Evolutionary conservation across 2,329 filamentous ascomycete species (phyloP).

Genomic region (Xylariomycetidae sp.): DNA sequence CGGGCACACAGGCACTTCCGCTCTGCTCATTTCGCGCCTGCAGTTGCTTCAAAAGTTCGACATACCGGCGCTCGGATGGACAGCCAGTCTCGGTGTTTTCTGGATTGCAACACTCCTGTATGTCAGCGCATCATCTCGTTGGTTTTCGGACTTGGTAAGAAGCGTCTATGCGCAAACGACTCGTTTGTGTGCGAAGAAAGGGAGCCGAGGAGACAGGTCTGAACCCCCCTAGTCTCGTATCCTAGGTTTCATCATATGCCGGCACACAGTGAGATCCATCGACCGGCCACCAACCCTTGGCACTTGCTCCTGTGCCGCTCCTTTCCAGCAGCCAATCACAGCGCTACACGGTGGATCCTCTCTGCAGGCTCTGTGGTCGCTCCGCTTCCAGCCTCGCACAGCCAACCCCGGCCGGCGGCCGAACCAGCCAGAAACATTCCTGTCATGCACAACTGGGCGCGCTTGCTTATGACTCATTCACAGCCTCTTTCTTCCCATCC

Average conservation of each 20-base stretch:
- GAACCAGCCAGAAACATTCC: too few relatives aligned
- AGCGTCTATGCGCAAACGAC: too few relatives aligned
- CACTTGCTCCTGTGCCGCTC: not conserved
- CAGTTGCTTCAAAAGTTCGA: too few relatives aligned
- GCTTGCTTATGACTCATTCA: constrained; percentile 22
- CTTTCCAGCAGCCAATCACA: too few relatives aligned
- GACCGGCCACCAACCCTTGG: constrained; percentile 3
- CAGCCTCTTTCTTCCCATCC: constrained; percentile 10
- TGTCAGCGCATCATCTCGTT: constrained; percentile 28
- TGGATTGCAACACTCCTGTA: constrained; percentile 20
- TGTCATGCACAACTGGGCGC: constrained; percentile 14
- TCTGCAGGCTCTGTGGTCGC: too few relatives aligned
- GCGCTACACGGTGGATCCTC: too few relatives aligned
- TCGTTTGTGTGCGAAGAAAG: constrained; percentile 4
- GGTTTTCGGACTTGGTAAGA: too few relatives aligned
- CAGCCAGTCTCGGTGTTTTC: too few relatives aligned
- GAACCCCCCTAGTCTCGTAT: constrained; percentile 7
- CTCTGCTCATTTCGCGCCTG: too few relatives aligned
- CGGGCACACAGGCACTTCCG: constrained; percentile 10
- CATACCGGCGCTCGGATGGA: too few relatives aligned
- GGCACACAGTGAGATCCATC: constrained; percentile 14
- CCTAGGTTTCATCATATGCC: constrained; percentile 20
- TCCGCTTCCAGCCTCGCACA: constrained; percentile 18
- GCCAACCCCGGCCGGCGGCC: constrained; percentile 15
- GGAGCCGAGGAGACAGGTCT: constrained; percentile 4